These are phyloP conservation scores for Fusarium subglutinans DNA, from an alignment of 2,329 filamentous ascomycete species.

Conservation along the genomic window DNA sequence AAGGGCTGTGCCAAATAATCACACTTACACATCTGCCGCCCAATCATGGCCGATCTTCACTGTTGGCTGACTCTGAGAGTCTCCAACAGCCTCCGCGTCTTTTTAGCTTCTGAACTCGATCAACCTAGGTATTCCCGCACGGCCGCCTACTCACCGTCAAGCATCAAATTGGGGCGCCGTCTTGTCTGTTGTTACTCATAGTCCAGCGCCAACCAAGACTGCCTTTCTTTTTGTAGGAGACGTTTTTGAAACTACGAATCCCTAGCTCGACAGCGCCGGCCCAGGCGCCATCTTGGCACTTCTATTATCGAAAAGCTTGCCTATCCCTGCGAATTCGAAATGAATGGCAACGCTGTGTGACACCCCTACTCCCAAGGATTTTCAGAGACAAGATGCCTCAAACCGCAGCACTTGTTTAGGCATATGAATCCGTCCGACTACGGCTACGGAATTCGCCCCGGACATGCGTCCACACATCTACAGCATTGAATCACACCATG, in stretches of 20 bases:
- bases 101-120: slow-evolving; percentile 14
- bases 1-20: slow-evolving; percentile 38
- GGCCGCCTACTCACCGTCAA: slow-evolving; percentile 21
- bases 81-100: slow-evolving; percentile 17
- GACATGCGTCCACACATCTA: slow-evolving; percentile 29
- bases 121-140: slow-evolving; percentile 18
- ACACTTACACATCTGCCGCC: slow-evolving; percentile 10
- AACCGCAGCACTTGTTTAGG: slow-evolving; percentile 19
- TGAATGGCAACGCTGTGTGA: slow-evolving; percentile 27
- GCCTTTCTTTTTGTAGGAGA: not conserved
- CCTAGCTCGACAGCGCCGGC: slow-evolving; percentile 1
- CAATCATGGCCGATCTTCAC: slow-evolving; percentile 19
- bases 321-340: slow-evolving; percentile 18
- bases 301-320: slow-evolving; percentile 29
- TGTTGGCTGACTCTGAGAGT: slow-evolving; percentile 23
- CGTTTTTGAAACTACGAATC: slow-evolving; percentile 2
- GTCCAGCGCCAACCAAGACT: slow-evolving; percentile 14
- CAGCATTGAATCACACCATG: slow-evolving; percentile 32
- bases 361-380: slow-evolving; percentile 14
- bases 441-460: slow-evolving; percentile 28
- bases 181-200: slow-evolving; percentile 20
- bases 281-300: slow-evolving; percentile 21
- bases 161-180: slow-evolving; percentile 32
- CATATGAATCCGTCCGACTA: slow-evolving; percentile 21
- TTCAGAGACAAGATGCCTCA: slow-evolving; percentile 21